phyloP scores from a whole-genome alignment of 495 filamentous ascomycete genomes.

The Cairneyella variabilis region DNA sequence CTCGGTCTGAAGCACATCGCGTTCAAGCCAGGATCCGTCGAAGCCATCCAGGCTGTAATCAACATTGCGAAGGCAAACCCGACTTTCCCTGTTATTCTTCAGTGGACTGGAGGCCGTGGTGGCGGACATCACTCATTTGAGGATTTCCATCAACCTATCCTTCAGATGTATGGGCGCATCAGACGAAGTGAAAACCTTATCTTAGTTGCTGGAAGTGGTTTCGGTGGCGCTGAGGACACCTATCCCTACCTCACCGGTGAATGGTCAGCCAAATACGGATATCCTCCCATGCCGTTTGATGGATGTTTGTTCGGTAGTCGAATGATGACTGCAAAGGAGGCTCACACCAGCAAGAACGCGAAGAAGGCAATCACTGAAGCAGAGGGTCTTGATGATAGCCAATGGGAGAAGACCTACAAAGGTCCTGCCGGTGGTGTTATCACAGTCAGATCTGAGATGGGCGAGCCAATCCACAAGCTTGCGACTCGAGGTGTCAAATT shows the following conservation, averaged over 20 bases:
- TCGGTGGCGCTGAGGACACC: constrained; percentile 85
- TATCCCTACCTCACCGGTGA: constrained; percentile 88
- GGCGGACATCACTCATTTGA: constrained; percentile 95
- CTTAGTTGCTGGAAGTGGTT: constrained; percentile 86
- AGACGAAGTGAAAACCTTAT: constrained; percentile 80
- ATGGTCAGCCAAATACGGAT: constrained; percentile 82
- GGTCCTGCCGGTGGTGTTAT: constrained; percentile 87
- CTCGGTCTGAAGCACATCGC: constrained; percentile 92
- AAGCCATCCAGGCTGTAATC: constrained; percentile 85
- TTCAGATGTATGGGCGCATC: constrained; percentile 87
- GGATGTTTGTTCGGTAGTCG: constrained; percentile 87
- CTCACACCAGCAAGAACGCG: constrained; percentile 85
- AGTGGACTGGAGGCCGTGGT: constrained; percentile 93
- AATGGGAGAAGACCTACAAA: constrained; percentile 98
- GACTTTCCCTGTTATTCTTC: constrained; percentile 81
- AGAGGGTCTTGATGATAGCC: constrained; percentile 75
- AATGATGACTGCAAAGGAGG: constrained; percentile 94
- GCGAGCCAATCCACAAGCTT: constrained; percentile 97
- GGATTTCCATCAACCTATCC: constrained; percentile 88
- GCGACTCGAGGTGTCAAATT: constrained; percentile 91
- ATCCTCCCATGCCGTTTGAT: constrained; percentile 92
- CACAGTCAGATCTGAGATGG: constrained; percentile 98
- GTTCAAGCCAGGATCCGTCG: constrained; percentile 90
- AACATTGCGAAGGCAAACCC: constrained; percentile 92
- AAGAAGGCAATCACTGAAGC: constrained; percentile 96